Evolutionary conservation across 192 early-diverging fungal species (phyloP).

Genomic region (Gaertneriomyces sp.): DNA sequence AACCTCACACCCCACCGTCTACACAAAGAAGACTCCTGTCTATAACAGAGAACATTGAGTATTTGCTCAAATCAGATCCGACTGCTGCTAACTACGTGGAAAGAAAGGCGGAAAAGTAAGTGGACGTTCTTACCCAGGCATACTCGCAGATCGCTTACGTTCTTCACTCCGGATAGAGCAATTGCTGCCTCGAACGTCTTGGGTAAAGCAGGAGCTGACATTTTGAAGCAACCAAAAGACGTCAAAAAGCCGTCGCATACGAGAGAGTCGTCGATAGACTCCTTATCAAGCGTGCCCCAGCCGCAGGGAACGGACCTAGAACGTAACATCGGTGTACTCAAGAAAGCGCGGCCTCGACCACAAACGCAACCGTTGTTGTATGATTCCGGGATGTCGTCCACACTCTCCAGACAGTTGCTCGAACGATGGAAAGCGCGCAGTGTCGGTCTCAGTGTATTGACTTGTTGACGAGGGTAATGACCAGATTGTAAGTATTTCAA

Average conservation of each 20-base stretch:
- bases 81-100: conserved; percentile 4
- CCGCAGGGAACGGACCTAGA: background rate
- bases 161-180: background rate
- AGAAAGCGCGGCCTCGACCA: background rate
- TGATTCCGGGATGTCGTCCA: background rate
- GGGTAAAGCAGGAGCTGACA: background rate
- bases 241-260: background rate
- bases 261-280: background rate
- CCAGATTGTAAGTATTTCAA: no score
- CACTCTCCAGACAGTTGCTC: background rate
- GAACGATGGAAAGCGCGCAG: background rate
- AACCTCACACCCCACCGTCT: conserved; percentile 10
- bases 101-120: conserved; percentile 1
- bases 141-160: background rate
- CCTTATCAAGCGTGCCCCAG: background rate
- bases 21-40: conserved; percentile 1
- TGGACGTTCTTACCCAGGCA: background rate
- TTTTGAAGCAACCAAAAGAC: background rate
- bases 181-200: background rate
- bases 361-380: background rate
- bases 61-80: conserved; percentile 20
- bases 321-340: background rate
- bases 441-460: no score
- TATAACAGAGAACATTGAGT: conserved; percentile 7
- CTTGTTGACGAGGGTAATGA: no score